A percentile compares a stretch with the other conserved stretches of the same genome.
Conservation (phyloP, 352 stramenopile genomes). For the Aphanomyces astaci region DNA sequence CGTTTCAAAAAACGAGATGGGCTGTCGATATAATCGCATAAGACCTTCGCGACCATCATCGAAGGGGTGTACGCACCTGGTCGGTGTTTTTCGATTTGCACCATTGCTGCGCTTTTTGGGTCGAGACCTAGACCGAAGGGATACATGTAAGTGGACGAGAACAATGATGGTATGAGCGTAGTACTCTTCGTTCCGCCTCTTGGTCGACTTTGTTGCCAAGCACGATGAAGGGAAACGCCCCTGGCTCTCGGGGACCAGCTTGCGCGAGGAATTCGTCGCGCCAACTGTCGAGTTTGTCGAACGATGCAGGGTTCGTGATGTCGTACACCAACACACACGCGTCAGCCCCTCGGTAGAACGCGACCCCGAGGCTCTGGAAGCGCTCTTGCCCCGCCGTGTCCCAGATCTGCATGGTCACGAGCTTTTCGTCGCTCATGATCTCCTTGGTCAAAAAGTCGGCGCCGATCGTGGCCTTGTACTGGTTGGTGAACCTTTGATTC, state of each 20-base stretch:
- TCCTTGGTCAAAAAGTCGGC: constrained; percentile 98
- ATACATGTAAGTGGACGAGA: not conserved
- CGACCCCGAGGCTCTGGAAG: constrained; percentile 96
- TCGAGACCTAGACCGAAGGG: constrained; percentile 54
- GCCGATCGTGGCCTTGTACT: constrained; percentile 99
- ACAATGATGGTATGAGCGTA: too few species aligned
- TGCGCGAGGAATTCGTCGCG: constrained; percentile 95
- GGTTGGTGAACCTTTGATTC: constrained; percentile 96
- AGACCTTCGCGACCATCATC: not conserved
- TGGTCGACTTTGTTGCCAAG: constrained; percentile 99
- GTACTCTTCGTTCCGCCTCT: constrained; percentile 66
- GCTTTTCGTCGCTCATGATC: constrained; percentile 91
- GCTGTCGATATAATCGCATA: constrained; percentile 28
- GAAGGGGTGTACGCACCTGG: constrained; percentile 32
- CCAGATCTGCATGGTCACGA: constrained; percentile 98
- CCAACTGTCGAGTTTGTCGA: constrained; percentile 98
- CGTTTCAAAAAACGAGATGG: constrained; percentile 96
- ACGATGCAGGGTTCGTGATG: constrained; percentile 97
- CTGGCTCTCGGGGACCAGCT: constrained; percentile 79
- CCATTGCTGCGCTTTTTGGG: constrained; percentile 90
- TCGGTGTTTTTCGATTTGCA: constrained; percentile 81
- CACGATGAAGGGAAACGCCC: constrained; percentile 97
- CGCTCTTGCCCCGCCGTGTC: constrained; percentile 98
- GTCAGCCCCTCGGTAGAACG: constrained; percentile 98
- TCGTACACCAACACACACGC: constrained; percentile 98